Evolutionary conservation across 129 eudicot genomes (phyloP).

Genomic region (carrot (Daucus carota)): DH1_v3.0 NC_030384.2:43201001-43201500

Average conservation of each 20-base stretch:
- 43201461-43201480: constrained; percentile 19
- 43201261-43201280: background rate
- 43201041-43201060: constrained; percentile 89
- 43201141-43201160: background rate
- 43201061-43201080: constrained; percentile 86
- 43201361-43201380: background rate
- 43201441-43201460: constrained; percentile 24
- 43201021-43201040: constrained; percentile 78
- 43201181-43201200: background rate
- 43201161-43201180: background rate
- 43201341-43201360: too few species aligned
- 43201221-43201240: background rate
- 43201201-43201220: background rate
- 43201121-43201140: background rate
- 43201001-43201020: constrained; percentile 62
- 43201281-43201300: background rate
- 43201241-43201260: background rate
- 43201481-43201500: constrained; percentile 8
- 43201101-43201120: background rate
- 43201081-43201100: constrained; percentile 45
- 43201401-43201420: background rate
- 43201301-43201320: background rate
- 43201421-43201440: constrained; percentile 14
- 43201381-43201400: too few species aligned
- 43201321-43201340: background rate